phyloP scores from a whole-genome alignment of 371 early-diverging fungal species.

The Mortierella sp. region DNA sequence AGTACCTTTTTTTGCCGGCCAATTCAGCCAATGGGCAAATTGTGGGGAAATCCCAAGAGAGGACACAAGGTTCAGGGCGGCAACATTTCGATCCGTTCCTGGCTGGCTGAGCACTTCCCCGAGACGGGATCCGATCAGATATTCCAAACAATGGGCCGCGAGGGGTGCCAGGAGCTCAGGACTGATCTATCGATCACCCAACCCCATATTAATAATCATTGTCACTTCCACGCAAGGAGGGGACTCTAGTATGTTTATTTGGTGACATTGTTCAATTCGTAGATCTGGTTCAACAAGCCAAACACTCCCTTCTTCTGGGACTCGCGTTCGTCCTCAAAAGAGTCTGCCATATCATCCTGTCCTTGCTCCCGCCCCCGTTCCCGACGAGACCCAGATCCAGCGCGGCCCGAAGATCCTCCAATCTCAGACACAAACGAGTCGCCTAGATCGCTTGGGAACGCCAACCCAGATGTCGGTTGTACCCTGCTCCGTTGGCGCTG shows the following conservation, averaged over 20 bases:
- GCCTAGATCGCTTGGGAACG: slow-evolving; percentile 31
- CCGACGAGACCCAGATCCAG: not conserved
- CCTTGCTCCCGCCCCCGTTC: slow-evolving; percentile 3
- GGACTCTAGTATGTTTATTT: slow-evolving; percentile 17
- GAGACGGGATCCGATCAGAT: slow-evolving; percentile 1
- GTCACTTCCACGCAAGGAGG: not conserved
- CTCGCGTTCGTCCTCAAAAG: slow-evolving; percentile 58
- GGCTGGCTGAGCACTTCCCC: not conserved
- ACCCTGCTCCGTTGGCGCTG: not conserved
- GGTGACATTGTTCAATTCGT: slow-evolving; percentile 68
- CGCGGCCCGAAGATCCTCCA: slow-evolving; percentile 26
- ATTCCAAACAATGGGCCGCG: not conserved
- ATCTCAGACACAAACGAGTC: slow-evolving; percentile 56
- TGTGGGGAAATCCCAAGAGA: not conserved
- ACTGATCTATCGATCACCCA: not conserved
- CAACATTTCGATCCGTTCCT: not conserved
- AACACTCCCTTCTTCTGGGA: slow-evolving; percentile 62
- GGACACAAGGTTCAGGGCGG: not conserved
- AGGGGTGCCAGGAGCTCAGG: no score
- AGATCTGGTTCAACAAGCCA: slow-evolving; percentile 72
- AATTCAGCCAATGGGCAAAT: not conserved
- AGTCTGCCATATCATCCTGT: slow-evolving; percentile 28
- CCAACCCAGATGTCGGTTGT: not conserved
- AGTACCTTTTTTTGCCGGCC: not conserved
- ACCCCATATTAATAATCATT: not conserved